Percentiles rank a stretch among this genome's conserved stretches.
Conservation (phyloP, 108 stramenopile genomes). For the Skeletonema grethae region DNA sequence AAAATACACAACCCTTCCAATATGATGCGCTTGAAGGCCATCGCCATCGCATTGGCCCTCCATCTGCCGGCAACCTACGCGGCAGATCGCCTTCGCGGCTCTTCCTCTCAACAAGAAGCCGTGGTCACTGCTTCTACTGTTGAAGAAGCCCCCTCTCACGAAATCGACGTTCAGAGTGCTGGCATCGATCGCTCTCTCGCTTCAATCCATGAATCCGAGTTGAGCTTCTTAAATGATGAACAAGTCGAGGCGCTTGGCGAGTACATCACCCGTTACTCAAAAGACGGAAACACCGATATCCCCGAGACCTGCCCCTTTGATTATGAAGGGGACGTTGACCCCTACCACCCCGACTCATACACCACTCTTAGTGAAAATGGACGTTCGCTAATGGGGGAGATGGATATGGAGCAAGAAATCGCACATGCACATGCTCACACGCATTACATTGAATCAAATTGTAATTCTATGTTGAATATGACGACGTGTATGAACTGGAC, state of each 20-base stretch:
- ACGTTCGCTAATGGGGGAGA: slow-evolving; percentile 8
- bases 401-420: neutral
- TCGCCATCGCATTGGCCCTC: neutral
- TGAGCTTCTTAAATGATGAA: neutral
- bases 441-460: slow-evolving; percentile 9
- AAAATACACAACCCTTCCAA: neutral
- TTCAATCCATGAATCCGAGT: slow-evolving; percentile 8
- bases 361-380: neutral
- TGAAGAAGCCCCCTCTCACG: neutral
- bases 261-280: slow-evolving; percentile 9
- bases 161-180: neutral
- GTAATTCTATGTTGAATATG: slow-evolving; percentile 6
- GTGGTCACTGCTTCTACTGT: too few relatives aligned
- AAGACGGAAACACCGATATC: slow-evolving; percentile 5
- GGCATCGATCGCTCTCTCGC: slow-evolving; percentile 5
- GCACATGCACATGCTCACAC: neutral
- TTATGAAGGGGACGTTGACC: slow-evolving; percentile 8
- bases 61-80: neutral
- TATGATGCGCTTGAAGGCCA: neutral
- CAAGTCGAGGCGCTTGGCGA: neutral
- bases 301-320: slow-evolving; percentile 4
- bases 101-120: too few relatives aligned
- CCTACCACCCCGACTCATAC: neutral
- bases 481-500: slow-evolving; percentile 2
- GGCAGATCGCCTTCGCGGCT: too few relatives aligned